A percentile compares a stretch with the other conserved stretches of the same genome.
Conservation (phyloP, 768 basidiomycete species). For the Dacryopinax spathularia region DNA sequence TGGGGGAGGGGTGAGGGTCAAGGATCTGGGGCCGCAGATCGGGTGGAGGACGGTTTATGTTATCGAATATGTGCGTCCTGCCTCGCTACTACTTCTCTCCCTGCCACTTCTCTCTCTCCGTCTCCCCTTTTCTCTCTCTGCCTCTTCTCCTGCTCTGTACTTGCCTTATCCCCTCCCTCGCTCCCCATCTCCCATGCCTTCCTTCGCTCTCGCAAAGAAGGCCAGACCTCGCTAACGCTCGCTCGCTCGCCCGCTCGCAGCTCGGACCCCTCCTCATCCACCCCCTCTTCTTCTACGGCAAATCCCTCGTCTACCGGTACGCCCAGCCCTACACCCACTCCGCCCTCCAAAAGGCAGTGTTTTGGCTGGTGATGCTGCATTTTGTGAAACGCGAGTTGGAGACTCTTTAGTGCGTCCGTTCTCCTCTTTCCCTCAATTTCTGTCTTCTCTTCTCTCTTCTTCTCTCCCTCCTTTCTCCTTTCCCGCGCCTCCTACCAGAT, state of each 20-base stretch:
- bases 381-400: conserved; percentile 88
- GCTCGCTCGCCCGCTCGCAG: too few species aligned
- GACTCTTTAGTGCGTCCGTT: conserved; percentile 63
- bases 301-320: conserved; percentile 52
- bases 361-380: conserved; percentile 64
- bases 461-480: too few species aligned
- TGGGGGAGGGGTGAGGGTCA: conserved; percentile 55
- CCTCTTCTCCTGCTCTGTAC: background rate
- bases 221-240: background rate
- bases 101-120: conserved; percentile 6
- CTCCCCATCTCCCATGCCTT: too few species aligned
- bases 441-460: background rate
- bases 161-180: background rate
- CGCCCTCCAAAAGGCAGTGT: conserved; percentile 26
- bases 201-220: too few species aligned
- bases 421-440: background rate
- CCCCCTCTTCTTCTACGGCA: conserved; percentile 64
- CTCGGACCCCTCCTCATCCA: conserved; percentile 80
- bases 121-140: background rate
- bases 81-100: background rate
- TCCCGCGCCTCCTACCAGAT: too few species aligned
- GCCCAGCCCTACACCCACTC: conserved; percentile 61
- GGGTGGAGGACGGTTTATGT: conserved; percentile 81
- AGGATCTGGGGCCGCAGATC: conserved; percentile 85
- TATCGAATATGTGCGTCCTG: conserved; percentile 77